Evolutionary conservation across 148 eudicot species (phyloP).

Genomic region (Fagopyrum homotropicum): DNA sequence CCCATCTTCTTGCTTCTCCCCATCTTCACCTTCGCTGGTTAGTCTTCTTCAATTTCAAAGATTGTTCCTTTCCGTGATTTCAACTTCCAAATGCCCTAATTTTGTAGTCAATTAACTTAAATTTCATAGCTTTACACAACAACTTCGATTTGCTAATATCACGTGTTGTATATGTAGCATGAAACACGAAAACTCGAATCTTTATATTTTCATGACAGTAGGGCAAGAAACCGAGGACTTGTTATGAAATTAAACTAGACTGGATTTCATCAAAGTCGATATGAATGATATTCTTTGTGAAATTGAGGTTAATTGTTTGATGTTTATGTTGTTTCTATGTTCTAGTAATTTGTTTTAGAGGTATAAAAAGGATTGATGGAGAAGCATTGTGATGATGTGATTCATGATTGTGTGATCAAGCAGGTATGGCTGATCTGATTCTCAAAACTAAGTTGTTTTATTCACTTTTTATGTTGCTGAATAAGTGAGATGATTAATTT

Average conservation of each 20-base stretch:
- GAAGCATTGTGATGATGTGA: constrained; percentile 16
- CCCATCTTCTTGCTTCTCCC: not conserved
- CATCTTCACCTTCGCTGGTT: not conserved
- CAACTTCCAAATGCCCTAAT: not conserved
- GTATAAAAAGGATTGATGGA: constrained; percentile 14
- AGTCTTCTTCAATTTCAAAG: not conserved
- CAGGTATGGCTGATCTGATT: constrained; percentile 28
- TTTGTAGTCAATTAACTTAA: not conserved
- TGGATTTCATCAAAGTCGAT: not conserved
- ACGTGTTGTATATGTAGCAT: not conserved
- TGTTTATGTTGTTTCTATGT: not conserved
- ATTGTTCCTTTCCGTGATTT: not conserved
- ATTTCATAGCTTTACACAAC: not conserved
- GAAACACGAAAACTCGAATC: no score
- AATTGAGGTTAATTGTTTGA: not conserved
- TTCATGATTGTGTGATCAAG: constrained; percentile 31
- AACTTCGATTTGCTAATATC: not conserved
- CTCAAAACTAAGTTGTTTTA: not conserved
- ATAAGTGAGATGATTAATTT: not conserved
- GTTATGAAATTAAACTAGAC: not conserved
- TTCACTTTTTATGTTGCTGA: not conserved
- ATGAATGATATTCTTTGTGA: not conserved
- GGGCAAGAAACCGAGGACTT: not conserved
- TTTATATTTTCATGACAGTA: no score
- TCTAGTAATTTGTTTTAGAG: not conserved